Evolutionary conservation across 2,329 filamentous ascomycete species (phyloP), one percentile per base, ranked within the genome.

Genomic region (Ophiosphaerella herpotricha): DNA sequence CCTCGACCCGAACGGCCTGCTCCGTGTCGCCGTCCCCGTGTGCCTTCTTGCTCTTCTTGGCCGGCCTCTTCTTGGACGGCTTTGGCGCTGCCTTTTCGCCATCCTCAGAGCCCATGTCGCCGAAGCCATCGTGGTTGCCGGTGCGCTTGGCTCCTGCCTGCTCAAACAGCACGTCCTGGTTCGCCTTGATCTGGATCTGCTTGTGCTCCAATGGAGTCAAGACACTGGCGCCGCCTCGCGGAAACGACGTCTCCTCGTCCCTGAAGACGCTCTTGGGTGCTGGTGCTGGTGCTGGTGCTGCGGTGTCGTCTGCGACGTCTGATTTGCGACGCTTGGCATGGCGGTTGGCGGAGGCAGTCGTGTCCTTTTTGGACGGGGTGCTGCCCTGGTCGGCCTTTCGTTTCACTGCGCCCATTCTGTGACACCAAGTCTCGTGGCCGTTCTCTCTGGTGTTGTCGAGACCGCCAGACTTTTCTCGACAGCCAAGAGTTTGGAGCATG

Each of bases 121-220:
- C 74, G 23, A 76, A 73, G 70, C 80, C 66, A 66, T 78, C 70
- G 45, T 57, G 52, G 37, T 50, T 54, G 75, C 84, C 63, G 66
- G 73, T 57, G 77, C 82, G 56, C 75, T 83, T 87, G 71, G 82
- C 84, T n/a, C 75, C 75, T 9, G 74, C 84, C 63, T 95, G 87
- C 74, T 97, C 94, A 70, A 93, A 94, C 34, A 95, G 78, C 35
- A 92, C 94, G 78, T 99, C 94, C 63, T 88, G 87, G 68, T 89
- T 94, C 39, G 94, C 94, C 74, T 97, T 89, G 50, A 95, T 87
- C 66, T 94, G 88, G 56, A 99, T 97, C 75, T 97, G 91, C 77
- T 96, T 97, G 71, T 95, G 89, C 73, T 99, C 94, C 43, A 99
- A 79, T 16, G 94, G 92, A 2, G 94, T 97, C 70, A 99, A 78